Conservation (phyloP, 441 rosid genomes). For the Bocquillonia castaneifolia region DNA sequence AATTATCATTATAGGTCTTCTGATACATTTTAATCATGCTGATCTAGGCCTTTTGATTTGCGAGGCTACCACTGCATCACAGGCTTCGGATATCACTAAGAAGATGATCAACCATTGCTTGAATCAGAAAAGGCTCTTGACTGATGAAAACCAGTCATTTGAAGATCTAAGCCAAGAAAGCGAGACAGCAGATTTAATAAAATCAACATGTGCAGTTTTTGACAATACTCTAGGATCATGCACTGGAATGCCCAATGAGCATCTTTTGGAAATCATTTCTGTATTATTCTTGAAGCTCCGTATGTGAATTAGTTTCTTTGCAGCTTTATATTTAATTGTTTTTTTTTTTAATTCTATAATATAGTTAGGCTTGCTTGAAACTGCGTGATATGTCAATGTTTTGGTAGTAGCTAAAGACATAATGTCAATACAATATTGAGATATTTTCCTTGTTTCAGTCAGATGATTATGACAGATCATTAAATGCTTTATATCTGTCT, state of each 20-base stretch:
- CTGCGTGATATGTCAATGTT: neutral
- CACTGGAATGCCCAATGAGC: conserved; percentile 52
- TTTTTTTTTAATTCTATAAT: neutral
- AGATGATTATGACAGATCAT: neutral
- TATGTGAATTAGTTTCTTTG: conserved; percentile 34
- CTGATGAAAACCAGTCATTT: conserved; percentile 29
- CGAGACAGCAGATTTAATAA: conserved; percentile 43
- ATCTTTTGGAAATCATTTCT: conserved; percentile 49
- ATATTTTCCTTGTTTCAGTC: neutral
- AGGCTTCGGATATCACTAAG: conserved; percentile 51
- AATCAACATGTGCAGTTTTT: conserved; percentile 45
- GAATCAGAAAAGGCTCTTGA: conserved; percentile 30
- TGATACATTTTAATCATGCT: conserved; percentile 22
- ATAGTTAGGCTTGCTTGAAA: neutral
- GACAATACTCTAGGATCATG: conserved; percentile 45
- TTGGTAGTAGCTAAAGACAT: neutral
- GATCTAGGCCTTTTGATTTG: conserved; percentile 60
- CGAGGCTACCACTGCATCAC: conserved; percentile 47
- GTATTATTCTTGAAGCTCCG: conserved; percentile 67
- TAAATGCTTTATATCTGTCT: neutral
- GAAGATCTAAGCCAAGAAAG: conserved; percentile 34
- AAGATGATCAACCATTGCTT: conserved; percentile 50
- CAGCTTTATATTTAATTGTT: neutral
- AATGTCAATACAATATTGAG: neutral
- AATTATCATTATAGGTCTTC: conserved; percentile 16